A percentile compares a stretch with the other conserved stretches of the same genome.
These are phyloP conservation scores for Xylaria acuta DNA, from an alignment of 495 filamentous ascomycete species.

Conservation along the genomic window DNA sequence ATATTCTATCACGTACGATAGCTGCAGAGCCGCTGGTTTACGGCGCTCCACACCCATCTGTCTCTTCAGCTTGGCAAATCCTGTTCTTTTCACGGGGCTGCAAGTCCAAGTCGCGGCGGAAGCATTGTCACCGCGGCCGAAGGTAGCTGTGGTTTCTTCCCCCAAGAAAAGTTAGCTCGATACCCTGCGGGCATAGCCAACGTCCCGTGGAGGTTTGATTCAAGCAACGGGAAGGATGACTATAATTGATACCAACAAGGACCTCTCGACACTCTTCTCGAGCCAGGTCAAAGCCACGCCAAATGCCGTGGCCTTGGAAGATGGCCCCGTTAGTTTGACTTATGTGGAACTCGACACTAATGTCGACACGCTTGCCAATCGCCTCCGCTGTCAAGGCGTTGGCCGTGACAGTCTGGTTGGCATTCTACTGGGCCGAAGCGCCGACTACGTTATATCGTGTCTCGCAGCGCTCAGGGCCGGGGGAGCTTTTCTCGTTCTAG, in stretches of 20 bases:
- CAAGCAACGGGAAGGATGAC: slow-evolving; percentile 48
- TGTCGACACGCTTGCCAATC: slow-evolving; percentile 59
- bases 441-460: slow-evolving; percentile 73
- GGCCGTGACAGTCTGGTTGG: slow-evolving; percentile 68
- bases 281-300: slow-evolving; percentile 65
- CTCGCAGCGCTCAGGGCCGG: slow-evolving; percentile 70
- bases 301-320: slow-evolving; percentile 66
- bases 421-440: slow-evolving; percentile 68
- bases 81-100: slow-evolving; percentile 3
- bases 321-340: slow-evolving; percentile 60
- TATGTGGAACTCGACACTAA: slow-evolving; percentile 67
- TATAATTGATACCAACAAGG: slow-evolving; percentile 66
- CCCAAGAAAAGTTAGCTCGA: not conserved
- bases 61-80: not conserved
- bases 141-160: not conserved
- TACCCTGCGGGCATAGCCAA: not conserved
- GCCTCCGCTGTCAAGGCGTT: slow-evolving; percentile 62
- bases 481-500: slow-evolving; percentile 73
- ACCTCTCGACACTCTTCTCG: slow-evolving; percentile 65
- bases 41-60: slow-evolving; percentile 15
- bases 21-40: slow-evolving; percentile 5
- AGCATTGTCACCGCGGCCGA: not conserved
- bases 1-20: slow-evolving; percentile 5
- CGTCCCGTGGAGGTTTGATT: not conserved
- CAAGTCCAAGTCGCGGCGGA: not conserved